phyloP scores from a whole-genome alignment of 176 grass and related monocot genomes.

The Otatea glauca region DNA sequence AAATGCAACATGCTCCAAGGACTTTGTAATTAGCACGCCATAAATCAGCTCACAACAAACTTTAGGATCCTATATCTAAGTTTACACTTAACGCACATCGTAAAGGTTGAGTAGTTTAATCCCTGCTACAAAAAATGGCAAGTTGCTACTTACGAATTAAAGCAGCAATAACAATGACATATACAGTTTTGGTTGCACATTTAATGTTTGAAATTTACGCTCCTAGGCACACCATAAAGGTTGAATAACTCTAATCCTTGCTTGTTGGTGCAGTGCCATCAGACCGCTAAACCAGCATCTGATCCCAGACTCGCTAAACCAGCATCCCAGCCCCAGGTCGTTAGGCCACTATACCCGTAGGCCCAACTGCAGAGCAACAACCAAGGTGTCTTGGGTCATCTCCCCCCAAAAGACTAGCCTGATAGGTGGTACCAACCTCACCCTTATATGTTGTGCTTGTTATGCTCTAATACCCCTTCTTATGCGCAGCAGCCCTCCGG shows the following conservation, averaged over 20 bases:
- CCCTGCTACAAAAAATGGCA: background rate
- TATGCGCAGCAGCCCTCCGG: too few species aligned
- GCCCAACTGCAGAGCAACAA: too few species aligned
- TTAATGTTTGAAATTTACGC: background rate
- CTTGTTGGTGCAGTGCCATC: too few species aligned
- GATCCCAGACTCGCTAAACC: too few species aligned
- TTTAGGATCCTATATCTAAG: background rate
- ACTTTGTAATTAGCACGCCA: background rate
- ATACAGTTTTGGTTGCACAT: background rate
- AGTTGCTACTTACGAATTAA: background rate
- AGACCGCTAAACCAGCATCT: too few species aligned
- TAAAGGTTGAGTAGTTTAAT: background rate
- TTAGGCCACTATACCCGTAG: too few species aligned
- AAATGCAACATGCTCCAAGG: background rate
- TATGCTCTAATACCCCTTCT: too few species aligned
- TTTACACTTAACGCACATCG: background rate
- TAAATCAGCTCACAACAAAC: constrained; percentile 10
- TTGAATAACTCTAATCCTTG: constrained; percentile 6
- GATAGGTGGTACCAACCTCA: too few species aligned
- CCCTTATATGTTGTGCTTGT: too few species aligned
- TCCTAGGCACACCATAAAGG: constrained; percentile 7
- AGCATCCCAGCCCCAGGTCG: too few species aligned
- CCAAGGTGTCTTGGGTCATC: too few species aligned
- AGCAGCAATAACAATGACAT: background rate
- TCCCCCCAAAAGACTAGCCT: too few species aligned